A percentile compares a stretch with the other conserved stretches of the same genome.
Conservation (phyloP, 2,329 filamentous ascomycete species). For the Pleoardoris graminearum region DNA sequence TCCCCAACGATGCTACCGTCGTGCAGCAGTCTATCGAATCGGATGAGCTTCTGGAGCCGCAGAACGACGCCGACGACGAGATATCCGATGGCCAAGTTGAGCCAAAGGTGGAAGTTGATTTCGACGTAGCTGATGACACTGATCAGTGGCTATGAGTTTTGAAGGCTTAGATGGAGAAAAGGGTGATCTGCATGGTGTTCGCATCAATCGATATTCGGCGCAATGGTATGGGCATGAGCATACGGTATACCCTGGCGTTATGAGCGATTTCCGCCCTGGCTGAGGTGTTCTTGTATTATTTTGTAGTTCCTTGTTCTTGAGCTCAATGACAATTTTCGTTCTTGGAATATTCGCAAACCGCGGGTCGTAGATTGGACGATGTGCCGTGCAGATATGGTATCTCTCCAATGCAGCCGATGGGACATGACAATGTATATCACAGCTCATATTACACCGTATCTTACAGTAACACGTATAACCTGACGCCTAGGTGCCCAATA, state of each 20-base stretch:
- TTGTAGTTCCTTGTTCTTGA: not conserved
- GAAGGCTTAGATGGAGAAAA: not conserved
- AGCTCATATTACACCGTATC: too few relatives aligned
- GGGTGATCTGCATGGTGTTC: not conserved
- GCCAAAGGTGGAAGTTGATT: constrained; percentile 21
- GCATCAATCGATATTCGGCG: constrained; percentile 8
- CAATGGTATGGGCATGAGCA: constrained; percentile 5
- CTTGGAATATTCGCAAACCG: too few relatives aligned
- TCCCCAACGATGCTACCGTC: constrained; percentile 39
- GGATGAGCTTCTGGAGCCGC: not conserved
- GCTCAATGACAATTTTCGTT: too few relatives aligned
- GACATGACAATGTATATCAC: too few relatives aligned
- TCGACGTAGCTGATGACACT: constrained; percentile 42
- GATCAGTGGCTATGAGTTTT: constrained; percentile 33
- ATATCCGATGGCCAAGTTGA: constrained; percentile 13
- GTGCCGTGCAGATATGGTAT: too few relatives aligned
- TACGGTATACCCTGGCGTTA: constrained; percentile 8
- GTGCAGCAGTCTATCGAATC: constrained; percentile 13
- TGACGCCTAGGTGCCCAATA: too few relatives aligned
- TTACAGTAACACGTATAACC: too few relatives aligned
- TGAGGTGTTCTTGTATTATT: not conserved
- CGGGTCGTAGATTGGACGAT: too few relatives aligned
- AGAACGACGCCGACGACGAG: constrained; percentile 19
- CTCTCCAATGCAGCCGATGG: too few relatives aligned
- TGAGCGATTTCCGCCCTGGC: not conserved